Percentiles rank a stretch among this genome's conserved stretches.
Conservation (phyloP, 331 rosid genomes). For the Malus hybrid region DNA sequence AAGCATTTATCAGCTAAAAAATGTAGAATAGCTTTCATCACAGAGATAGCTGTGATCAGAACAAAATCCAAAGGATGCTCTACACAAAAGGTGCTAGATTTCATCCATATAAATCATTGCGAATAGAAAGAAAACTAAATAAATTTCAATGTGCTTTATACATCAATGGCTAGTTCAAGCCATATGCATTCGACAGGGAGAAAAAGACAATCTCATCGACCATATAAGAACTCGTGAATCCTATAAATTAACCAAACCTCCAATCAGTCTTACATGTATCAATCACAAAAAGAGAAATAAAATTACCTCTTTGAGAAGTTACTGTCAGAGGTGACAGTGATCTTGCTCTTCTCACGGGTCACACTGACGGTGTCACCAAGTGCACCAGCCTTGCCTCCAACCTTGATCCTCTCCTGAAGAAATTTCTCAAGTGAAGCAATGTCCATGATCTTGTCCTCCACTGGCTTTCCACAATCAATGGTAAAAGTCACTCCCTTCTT, state of each 20-base stretch:
- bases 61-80: not conserved
- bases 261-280: not conserved
- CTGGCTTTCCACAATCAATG: slow-evolving; percentile 78
- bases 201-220: not conserved
- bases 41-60: not conserved
- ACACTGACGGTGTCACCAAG: slow-evolving; percentile 76
- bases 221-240: not conserved
- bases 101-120: not conserved
- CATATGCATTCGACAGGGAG: not conserved
- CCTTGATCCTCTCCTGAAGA: slow-evolving; percentile 86
- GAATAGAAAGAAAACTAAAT: not conserved
- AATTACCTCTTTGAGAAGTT: slow-evolving; percentile 76
- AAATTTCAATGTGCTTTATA: not conserved
- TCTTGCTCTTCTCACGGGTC: slow-evolving; percentile 63
- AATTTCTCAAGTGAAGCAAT: slow-evolving; percentile 81
- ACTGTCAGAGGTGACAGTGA: slow-evolving; percentile 65
- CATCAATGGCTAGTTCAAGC: not conserved
- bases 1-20: not conserved
- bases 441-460: slow-evolving; percentile 89
- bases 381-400: slow-evolving; percentile 87
- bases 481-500: slow-evolving; percentile 62
- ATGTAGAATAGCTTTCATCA: not conserved
- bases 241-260: not conserved
- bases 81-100: not conserved
- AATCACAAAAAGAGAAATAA: not conserved